phyloP scores from a whole-genome alignment of 2,329 filamentous ascomycete species.

The Penicillium thymicola region DNA sequence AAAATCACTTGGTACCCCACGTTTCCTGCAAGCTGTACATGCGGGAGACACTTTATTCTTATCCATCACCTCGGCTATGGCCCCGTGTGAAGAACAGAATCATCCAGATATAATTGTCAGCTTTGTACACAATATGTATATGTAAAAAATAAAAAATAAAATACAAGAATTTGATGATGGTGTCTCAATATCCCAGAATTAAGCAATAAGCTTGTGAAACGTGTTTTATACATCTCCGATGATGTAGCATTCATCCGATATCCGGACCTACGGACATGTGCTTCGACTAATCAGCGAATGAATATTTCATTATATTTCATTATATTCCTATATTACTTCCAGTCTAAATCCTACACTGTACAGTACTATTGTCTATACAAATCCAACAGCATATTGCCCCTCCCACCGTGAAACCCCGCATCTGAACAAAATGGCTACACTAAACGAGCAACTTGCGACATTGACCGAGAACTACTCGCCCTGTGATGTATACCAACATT shows the following conservation, averaged over 20 bases:
- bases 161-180: background rate
- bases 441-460: slow-evolving; percentile 33
- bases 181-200: background rate
- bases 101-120: background rate
- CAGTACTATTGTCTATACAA: background rate
- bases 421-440: slow-evolving; percentile 26
- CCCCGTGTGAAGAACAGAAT: background rate
- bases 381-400: background rate
- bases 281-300: slow-evolving; percentile 1
- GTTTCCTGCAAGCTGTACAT: background rate
- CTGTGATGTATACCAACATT: slow-evolving; percentile 38
- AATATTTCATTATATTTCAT: background rate
- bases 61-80: background rate
- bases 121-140: background rate
- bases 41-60: background rate
- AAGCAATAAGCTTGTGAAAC: background rate
- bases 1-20: background rate
- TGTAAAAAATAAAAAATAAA: too few relatives aligned
- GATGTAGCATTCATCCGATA: slow-evolving; percentile 14
- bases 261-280: slow-evolving; percentile 24
- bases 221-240: background rate
- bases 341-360: background rate
- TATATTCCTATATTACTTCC: background rate
- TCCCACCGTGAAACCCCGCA: slow-evolving; percentile 10
- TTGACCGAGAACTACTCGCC: slow-evolving; percentile 38